Base-by-base conservation (phyloP, 345 rosid genomes). In the Lepidium africanum region DNA sequence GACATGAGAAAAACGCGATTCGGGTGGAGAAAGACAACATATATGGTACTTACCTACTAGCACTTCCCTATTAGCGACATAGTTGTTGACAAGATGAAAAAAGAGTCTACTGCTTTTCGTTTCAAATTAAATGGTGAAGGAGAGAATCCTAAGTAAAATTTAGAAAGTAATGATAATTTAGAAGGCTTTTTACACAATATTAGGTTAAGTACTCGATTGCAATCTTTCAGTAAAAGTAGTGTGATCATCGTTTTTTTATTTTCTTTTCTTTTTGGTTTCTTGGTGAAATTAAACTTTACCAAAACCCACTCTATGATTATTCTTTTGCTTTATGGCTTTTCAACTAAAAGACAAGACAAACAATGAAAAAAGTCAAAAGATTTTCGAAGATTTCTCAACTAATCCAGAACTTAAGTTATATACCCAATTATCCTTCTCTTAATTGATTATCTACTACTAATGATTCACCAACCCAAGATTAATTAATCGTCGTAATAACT, bases 241-340 rank as follows among this genome's bases (percentile, higher is more conserved):
- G 35, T 62, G 65, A 75, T 75, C 65, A 54, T 62, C 33, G 55
- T 8, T 51, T 41, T 42, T 42, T n/a, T 9, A 3, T 13, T 36
- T 25, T 15, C 14, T 9, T 11, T 9, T 1, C 37, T 50, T 41
- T 59, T 60, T 55, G 14, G 71, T 65, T 65, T 41, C 42, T 61
- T 61, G 63, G 19, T 61, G 57, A 53, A 4, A 67, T 53, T 52
- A 67, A 35, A 67, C 72, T 74, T 60, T 62, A 62, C 70, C 70
- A 68, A 74, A 75, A 61, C 78, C 78, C 78, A 75, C 73, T 62
- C 70, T 9, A 13, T 54, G 58, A 61, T 55, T 53, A 41, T 52
- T 55, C 65, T 64, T 72, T 74, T 68, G 59, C 74, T 68, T 74
- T 75, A 50, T 73, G 70, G 70, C 78, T 75, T 75, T 75, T 69